These are phyloP conservation scores for Talaromyces sp. DNA, from an alignment of 2,329 filamentous ascomycete species.

Conservation along the genomic window DNA sequence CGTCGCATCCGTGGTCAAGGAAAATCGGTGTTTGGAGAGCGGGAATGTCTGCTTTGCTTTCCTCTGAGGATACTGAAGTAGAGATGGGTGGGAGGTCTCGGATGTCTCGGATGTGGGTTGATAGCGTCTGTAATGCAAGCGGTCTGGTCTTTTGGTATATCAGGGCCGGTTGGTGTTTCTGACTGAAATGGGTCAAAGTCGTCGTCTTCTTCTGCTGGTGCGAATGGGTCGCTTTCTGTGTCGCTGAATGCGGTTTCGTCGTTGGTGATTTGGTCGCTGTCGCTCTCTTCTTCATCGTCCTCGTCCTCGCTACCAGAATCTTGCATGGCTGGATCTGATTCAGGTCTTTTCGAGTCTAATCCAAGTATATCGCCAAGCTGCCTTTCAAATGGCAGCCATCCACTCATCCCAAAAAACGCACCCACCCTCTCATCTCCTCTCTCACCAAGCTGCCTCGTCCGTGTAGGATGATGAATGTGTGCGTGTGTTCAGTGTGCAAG, in stretches of 20 bases:
- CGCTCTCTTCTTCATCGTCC: not conserved
- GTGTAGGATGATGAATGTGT: conserved; percentile 40
- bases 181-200: no score
- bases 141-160: not conserved
- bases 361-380: conserved; percentile 22
- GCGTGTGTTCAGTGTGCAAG: conserved; percentile 21
- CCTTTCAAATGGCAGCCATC: conserved; percentile 39
- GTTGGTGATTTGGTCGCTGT: conserved; percentile 11
- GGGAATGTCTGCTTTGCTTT: not conserved
- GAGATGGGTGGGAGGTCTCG: conserved; percentile 17
- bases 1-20: conserved; percentile 39
- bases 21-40: conserved; percentile 35
- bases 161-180: not conserved
- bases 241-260: no score
- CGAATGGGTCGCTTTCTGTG: no score
- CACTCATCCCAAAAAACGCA: conserved; percentile 46
- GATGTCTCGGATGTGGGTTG: conserved; percentile 29
- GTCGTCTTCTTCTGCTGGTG: no score
- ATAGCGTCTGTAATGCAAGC: conserved; percentile 17
- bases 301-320: not conserved
- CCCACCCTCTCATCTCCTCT: conserved; percentile 23
- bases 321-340: no score
- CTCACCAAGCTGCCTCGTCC: conserved; percentile 30
- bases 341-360: conserved; percentile 18
- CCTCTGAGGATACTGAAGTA: not conserved